Evolutionary conservation across 2,329 filamentous ascomycete genomes (phyloP), one percentile per base, ranked within the genome.

Genomic region (Cordyceps cicadae): DNA sequence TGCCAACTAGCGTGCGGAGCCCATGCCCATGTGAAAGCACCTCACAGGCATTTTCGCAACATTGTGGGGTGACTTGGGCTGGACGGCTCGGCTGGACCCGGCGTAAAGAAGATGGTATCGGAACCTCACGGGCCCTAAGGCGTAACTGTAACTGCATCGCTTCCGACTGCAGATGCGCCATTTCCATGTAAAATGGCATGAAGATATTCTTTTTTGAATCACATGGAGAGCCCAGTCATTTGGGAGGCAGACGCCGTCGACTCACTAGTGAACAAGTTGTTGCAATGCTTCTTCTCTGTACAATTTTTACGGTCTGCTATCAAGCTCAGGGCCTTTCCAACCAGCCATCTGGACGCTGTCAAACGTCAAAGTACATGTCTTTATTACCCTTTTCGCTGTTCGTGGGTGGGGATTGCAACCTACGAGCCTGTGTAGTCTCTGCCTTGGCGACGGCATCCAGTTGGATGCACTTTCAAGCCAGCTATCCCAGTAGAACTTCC

Each of bases 401-500:
- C 24, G 67, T 67, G 45, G 21, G n/a, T 19, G 17, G 15, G 34
- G 67, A 70, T 41, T n/a, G 43, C 55, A 17, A 24, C 12, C 24
- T 15, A 12, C 21, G 14, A 24, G 5, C 21, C 34, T 11, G 19
- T 15, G 49, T 11, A n/a, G n/a, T n/a, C n/a, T 59, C 48, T 19
- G 5, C 24, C 37, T 12, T 43, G 17, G 24, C 26, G 21, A 26
- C 37, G 12, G 17, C 29, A n/a, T 51, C 49, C 8, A n/a, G 29
- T 32, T 8, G 34, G 3, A 21, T 26, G n/a, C 58, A 37, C 14
- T 64, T 1, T 64, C 60, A 48, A 70, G 19, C 72, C 70, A 74
- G n/a, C 61, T 41, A 14, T 70, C 65, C 71, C 71, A 74, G 7
- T 67, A 49, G 12, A 57, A 48, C 26, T 70, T 65, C 65, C 67